Base-by-base conservation (phyloP, 192 early-diverging fungal species). In the Coemansia aciculifera region DNA sequence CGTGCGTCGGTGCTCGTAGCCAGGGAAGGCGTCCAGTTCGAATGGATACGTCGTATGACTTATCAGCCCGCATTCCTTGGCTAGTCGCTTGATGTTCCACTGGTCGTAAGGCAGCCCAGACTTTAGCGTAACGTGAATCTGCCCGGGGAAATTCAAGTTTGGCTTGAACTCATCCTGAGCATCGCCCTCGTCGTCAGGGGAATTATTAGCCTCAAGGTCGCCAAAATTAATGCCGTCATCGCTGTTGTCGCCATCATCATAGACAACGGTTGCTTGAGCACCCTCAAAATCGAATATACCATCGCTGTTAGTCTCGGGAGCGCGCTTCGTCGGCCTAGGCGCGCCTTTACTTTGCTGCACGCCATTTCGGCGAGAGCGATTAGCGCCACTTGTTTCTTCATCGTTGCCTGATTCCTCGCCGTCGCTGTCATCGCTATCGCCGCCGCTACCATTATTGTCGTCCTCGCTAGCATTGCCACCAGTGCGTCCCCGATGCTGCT, bases 1-100 rank as follows among this genome's bases (percentile, higher is more conserved):
- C 4, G 97, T 99, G 46, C 97, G 88, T 7, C 96, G 87, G 85
- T 99, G 97, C 69, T 88, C 84, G 68, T 99, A 99, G 8, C 91
- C 93, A 5, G 92, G 92, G 74, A 88, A 97, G 54, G 86, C 74
- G 3, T 73, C 71, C 3, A 89, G 78, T 19, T 76, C 74, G 74
- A 98, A 97, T n/a, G 86, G 84, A 48, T 84, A 64, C 1, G 86
- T 86, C 3, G 77, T 85, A 44, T 84, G 83, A 23, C 78, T 70
- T 0, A 79, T 75, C 13, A 94, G 64, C 3, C 84, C 64, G 64
- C 88, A 89, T 3, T 89, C 85, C 48, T 89, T 88, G n/a, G 92
- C 94, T 38, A 98, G 71, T 17, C 84, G 74, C 65, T 88, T 86
- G 62, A 99, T 83, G 64, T 92, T 85, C 97, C 97, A 99, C 44